A percentile compares a stretch with the other conserved stretches of the same genome.
phyloP scores from a whole-genome alignment of 2,329 filamentous ascomycete species.

The Arthrobotrys iridis region DNA sequence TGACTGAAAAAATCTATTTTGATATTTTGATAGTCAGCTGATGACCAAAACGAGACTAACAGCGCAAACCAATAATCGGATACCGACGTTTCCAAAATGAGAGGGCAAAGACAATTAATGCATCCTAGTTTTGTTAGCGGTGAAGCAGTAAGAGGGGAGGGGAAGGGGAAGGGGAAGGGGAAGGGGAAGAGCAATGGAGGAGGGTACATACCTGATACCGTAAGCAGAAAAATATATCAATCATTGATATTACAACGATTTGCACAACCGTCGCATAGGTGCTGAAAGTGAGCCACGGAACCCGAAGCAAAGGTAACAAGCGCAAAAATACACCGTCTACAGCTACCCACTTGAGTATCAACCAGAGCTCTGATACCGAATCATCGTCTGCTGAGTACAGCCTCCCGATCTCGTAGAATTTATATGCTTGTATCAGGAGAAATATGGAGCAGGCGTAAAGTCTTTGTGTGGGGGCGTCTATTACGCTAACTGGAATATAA shows the following conservation, averaged over 20 bases:
- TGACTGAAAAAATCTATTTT: constrained; percentile 80
- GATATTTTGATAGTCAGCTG: neutral
- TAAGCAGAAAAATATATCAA: constrained; percentile 77
- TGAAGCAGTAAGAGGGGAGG: too few relatives aligned
- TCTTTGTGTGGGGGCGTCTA: constrained; percentile 91
- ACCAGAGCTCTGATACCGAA: constrained; percentile 73
- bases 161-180: too few relatives aligned
- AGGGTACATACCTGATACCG: constrained; percentile 54
- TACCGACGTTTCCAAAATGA: constrained; percentile 50
- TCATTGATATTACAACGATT: constrained; percentile 70
- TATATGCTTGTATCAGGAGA: constrained; percentile 78
- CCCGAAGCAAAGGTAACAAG: constrained; percentile 83
- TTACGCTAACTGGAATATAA: constrained; percentile 79
- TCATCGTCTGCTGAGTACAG: constrained; percentile 74
- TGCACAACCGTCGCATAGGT: constrained; percentile 75
- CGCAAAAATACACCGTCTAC: constrained; percentile 89
- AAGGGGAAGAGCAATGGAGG: too few relatives aligned
- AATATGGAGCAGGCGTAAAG: constrained; percentile 88
- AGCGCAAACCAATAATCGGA: neutral
- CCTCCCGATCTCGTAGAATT: constrained; percentile 74
- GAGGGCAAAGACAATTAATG: constrained; percentile 4
- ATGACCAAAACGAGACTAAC: neutral
- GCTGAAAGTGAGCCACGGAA: constrained; percentile 87
- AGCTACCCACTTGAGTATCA: constrained; percentile 92
- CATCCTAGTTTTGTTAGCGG: constrained; percentile 21